phyloP scores from a whole-genome alignment of 768 basidiomycete species.

The Pisolithus tinctorius region DNA sequence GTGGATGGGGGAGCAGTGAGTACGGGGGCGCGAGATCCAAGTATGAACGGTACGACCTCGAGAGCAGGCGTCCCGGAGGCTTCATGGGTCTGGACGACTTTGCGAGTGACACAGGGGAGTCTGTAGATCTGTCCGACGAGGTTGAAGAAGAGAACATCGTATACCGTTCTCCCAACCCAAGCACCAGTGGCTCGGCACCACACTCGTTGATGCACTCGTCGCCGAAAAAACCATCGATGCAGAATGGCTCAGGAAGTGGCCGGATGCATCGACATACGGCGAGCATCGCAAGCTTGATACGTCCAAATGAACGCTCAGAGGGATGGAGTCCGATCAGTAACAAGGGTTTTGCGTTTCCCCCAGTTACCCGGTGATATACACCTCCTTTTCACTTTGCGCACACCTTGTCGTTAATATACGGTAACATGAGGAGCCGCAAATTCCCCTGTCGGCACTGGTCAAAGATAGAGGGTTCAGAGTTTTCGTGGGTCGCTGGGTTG shows the following conservation, averaged over 20 bases:
- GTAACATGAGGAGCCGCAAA: no score
- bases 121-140: conserved; percentile 57
- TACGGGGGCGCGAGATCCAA: conserved; percentile 36
- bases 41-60: conserved; percentile 74
- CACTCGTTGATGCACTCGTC: conserved; percentile 1
- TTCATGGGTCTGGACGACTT: conserved; percentile 26
- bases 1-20: conserved; percentile 30
- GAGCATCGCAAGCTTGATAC: conserved; percentile 75
- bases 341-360: conserved; percentile 46
- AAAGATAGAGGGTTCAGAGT: no score
- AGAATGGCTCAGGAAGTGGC: conserved; percentile 18
- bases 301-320: conserved; percentile 69
- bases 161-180: conserved; percentile 57
- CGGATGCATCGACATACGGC: conserved; percentile 72
- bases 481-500: no score
- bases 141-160: conserved; percentile 58
- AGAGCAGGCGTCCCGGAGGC: conserved; percentile 33
- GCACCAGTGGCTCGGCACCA: neutral
- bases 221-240: conserved; percentile 14
- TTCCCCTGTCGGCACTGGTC: no score
- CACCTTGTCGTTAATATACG: no score
- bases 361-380: conserved; percentile 20
- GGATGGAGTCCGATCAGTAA: conserved; percentile 73
- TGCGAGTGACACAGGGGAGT: conserved; percentile 34
- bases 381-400: neutral